Evolutionary conservation across 306 rosid species (phyloP), one percentile per base, ranked within the genome.

Genomic region (Sphenostylis stenocarpa): DNA sequence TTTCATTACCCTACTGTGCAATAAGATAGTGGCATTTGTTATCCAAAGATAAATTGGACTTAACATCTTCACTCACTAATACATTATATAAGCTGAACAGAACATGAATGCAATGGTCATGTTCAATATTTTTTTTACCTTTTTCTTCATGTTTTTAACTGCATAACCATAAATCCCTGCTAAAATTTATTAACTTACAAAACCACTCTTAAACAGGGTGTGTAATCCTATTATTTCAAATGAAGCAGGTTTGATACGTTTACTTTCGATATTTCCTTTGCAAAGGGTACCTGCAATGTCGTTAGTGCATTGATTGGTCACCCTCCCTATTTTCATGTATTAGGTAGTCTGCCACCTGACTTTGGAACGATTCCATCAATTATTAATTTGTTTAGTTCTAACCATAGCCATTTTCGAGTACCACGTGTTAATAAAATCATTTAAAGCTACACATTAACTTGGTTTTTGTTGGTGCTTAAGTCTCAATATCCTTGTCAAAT

Each of bases 281-380:
- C 12, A 43, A 53, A 1, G 23, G 73, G 9, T 67, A 45, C 76
- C 48, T 44, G 19, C 1, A 62, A 76, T 77, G 41, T 62, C 61
- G 16, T 36, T 26, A 36, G 21, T 44, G 38, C 11, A 74, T 17
- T 79, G 68, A 26, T 24, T 47, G 14, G 43, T 62, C 61, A 62
- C 63, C 64, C 21, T 44, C 63, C 64, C 21, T 44, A 10, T 77
- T 73, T 70, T 21, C 70, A 45, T 83, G 83, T 31, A 81, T 91
- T 86, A 75, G 94, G 94, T 85, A 51, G 81, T 39, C 82, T 31
- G 80, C 86, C 83, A 70, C 76, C 55, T 31, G 87, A 89, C 90
- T 84, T 58, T 51, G 21, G 57, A 73, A 33, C 29, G 21, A 36
- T 72, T 7, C 36, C 19, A 78, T 67, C 14, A 31, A 47, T 68